phyloP scores from a whole-genome alignment of 495 filamentous ascomycete species.

The Umbilicaria muhlenbergii region DNA sequence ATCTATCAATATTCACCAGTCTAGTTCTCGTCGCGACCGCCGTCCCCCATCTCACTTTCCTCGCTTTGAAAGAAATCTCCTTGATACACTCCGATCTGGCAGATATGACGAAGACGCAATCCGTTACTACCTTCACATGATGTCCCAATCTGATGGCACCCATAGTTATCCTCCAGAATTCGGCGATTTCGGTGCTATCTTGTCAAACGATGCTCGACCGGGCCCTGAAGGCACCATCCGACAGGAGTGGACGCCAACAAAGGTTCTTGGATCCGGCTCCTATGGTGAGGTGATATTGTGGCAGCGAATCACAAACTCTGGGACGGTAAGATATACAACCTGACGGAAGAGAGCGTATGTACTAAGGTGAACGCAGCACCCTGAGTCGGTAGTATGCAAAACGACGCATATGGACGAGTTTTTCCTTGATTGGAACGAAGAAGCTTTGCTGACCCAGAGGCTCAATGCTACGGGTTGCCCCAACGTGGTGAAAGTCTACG shows the following conservation, averaged over 20 bases:
- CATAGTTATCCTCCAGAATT: not conserved
- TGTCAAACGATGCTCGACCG: not conserved
- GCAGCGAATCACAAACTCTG: slow-evolving; percentile 1
- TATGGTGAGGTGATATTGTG: slow-evolving; percentile 7
- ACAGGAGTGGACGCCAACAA: slow-evolving; percentile 1
- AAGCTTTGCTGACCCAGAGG: slow-evolving; percentile 8
- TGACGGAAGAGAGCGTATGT: not conserved
- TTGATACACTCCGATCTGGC: too few species aligned
- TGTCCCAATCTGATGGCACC: not conserved
- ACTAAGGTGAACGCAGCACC: not conserved
- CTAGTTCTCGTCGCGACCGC: too few species aligned
- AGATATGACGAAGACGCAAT: not conserved
- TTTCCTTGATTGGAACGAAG: slow-evolving; percentile 8
- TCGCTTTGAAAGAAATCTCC: too few species aligned
- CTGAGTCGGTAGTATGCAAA: not conserved
- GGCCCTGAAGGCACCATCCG: not conserved
- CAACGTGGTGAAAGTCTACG: slow-evolving; percentile 9
- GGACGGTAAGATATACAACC: not conserved
- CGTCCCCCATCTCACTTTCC: too few species aligned
- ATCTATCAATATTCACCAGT: too few species aligned
- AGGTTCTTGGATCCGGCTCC: not conserved
- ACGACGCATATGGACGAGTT: not conserved
- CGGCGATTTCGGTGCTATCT: not conserved
- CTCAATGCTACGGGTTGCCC: slow-evolving; percentile 10
- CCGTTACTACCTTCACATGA: slow-evolving; percentile 2